Evolutionary conservation across 2,329 filamentous ascomycete species (phyloP).

Genomic region (Talaromyces albobiverticillius): DNA sequence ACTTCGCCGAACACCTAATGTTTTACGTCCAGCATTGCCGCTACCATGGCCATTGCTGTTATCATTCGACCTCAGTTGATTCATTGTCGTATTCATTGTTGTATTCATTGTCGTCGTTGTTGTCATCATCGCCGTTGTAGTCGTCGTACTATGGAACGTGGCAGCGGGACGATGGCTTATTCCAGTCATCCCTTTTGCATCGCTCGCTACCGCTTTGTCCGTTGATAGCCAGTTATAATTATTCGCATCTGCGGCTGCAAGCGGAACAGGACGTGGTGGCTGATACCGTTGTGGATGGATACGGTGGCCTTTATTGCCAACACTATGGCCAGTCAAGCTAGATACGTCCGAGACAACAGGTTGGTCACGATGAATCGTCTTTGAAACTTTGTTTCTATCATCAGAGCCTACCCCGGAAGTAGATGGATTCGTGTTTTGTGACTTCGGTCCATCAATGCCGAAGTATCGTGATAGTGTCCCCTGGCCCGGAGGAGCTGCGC

Average conservation of each 20-base stretch:
- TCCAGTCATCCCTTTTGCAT: slow-evolving; percentile 25
- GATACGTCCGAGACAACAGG: slow-evolving; percentile 18
- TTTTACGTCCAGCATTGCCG: slow-evolving; percentile 28
- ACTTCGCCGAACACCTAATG: slow-evolving; percentile 41
- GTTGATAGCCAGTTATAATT: slow-evolving; percentile 34
- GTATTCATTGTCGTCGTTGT: slow-evolving; percentile 38
- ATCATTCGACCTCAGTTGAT: not conserved
- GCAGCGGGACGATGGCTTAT: slow-evolving; percentile 24
- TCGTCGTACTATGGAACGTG: slow-evolving; percentile 40
- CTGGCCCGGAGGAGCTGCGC: slow-evolving; percentile 39
- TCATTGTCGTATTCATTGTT: slow-evolving; percentile 21
- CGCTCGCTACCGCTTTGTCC: slow-evolving; percentile 17
- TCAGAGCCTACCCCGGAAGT: not conserved
- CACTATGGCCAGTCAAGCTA: slow-evolving; percentile 11
- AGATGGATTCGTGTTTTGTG: slow-evolving; percentile 4
- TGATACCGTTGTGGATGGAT: slow-evolving; percentile 30
- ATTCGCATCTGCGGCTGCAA: slow-evolving; percentile 27
- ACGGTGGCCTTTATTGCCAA: slow-evolving; percentile 23
- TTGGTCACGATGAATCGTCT: not conserved
- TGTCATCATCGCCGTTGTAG: slow-evolving; percentile 41
- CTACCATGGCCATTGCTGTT: not conserved
- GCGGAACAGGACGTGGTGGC: slow-evolving; percentile 28
- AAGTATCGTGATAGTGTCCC: slow-evolving; percentile 55
- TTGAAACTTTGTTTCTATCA: not conserved
- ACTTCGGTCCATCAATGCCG: slow-evolving; percentile 23